phyloP scores from a whole-genome alignment of 2,329 filamentous ascomycete genomes.

The Xylariaceae sp. region DNA sequence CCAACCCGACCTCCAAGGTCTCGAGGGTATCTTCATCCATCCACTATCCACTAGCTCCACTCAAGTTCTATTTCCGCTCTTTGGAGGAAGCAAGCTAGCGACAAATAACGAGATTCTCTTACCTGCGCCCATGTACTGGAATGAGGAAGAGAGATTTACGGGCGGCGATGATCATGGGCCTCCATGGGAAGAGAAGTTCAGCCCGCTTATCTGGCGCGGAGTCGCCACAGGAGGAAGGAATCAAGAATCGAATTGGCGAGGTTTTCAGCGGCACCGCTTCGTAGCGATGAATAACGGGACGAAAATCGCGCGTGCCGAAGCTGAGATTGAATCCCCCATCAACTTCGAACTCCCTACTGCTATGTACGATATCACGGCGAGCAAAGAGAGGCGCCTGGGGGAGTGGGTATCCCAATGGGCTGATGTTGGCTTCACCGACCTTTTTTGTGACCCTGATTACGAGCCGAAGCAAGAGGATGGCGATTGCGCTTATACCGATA shows the following conservation, averaged over 20 bases:
- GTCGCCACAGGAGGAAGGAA: conserved; percentile 71
- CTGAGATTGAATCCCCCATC: conserved; percentile 48
- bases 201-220: conserved; percentile 67
- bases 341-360: conserved; percentile 62
- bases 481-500: conserved; percentile 56
- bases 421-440: conserved; percentile 60
- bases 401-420: conserved; percentile 58
- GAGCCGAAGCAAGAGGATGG: conserved; percentile 44
- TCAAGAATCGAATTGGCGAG: conserved; percentile 67
- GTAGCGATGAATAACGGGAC: conserved; percentile 75
- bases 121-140: conserved; percentile 74
- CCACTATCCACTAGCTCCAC: conserved; percentile 64
- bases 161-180: conserved; percentile 61
- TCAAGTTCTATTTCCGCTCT: conserved; percentile 67
- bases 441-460: conserved; percentile 53
- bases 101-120: conserved; percentile 75
- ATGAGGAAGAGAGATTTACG: conserved; percentile 66
- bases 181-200: conserved; percentile 63
- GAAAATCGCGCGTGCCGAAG: conserved; percentile 58
- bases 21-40: conserved; percentile 70
- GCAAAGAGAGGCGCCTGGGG: conserved; percentile 52
- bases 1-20: conserved; percentile 66
- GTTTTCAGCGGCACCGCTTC: conserved; percentile 79
- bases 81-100: conserved; percentile 71
- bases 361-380: conserved; percentile 56